Evolutionary conservation across 2,329 filamentous ascomycete species (phyloP).

Genomic region (Calonectria multiphialidica): DNA sequence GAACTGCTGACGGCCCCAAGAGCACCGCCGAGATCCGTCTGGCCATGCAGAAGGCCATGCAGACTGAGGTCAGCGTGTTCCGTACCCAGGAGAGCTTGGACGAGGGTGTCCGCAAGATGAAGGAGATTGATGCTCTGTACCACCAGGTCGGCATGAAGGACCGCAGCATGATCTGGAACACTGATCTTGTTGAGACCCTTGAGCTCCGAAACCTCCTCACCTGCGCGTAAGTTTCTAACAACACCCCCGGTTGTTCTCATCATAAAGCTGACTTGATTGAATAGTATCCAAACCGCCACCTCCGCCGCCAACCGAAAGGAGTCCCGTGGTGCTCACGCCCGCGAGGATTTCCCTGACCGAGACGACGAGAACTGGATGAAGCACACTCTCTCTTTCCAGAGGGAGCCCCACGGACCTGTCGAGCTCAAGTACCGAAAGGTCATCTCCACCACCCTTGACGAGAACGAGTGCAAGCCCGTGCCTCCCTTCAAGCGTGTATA

Average conservation of each 20-base stretch:
- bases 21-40: conserved; percentile 89
- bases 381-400: conserved; percentile 97
- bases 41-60: conserved; percentile 98
- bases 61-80: conserved; percentile 97
- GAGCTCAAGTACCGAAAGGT: conserved; percentile 90
- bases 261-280: conserved; percentile 26
- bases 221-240: conserved; percentile 81
- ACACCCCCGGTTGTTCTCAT: neutral
- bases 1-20: conserved; percentile 87
- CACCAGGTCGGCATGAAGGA: conserved; percentile 93
- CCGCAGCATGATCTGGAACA: conserved; percentile 99
- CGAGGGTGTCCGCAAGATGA: conserved; percentile 91
- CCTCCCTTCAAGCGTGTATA: conserved; percentile 97
- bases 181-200: conserved; percentile 94
- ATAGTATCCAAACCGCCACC: conserved; percentile 87
- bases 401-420: conserved; percentile 87
- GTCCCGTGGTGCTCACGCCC: conserved; percentile 95
- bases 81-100: conserved; percentile 93
- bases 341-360: conserved; percentile 96
- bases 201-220: conserved; percentile 96
- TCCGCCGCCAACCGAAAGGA: conserved; percentile 95
- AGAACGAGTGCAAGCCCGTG: conserved; percentile 95
- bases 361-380: conserved; percentile 99
- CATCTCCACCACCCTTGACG: conserved; percentile 86
- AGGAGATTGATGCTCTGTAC: conserved; percentile 84